These are phyloP conservation scores for Colletotrichum salicis DNA, from an alignment of 2,329 filamentous ascomycete genomes.

Conservation along the genomic window DNA sequence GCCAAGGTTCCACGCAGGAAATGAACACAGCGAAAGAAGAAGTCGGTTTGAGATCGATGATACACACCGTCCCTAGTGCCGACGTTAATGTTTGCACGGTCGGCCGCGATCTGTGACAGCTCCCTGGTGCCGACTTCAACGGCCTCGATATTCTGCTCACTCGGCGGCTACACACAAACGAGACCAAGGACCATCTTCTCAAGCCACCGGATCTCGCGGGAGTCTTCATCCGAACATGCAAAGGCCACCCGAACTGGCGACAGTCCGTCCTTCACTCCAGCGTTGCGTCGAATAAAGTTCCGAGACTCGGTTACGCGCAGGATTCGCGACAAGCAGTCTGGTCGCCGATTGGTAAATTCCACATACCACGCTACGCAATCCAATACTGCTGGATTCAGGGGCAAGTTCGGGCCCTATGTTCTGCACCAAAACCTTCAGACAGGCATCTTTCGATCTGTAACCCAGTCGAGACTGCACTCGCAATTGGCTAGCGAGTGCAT, in stretches of 20 bases:
- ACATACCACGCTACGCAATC: neutral
- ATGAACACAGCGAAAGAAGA: neutral
- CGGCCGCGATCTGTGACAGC: neutral
- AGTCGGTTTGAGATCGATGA: neutral
- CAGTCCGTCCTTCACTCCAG: neutral
- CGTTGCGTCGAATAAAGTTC: neutral
- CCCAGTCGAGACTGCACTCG: neutral
- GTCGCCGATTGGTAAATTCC: neutral
- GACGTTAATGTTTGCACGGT: neutral
- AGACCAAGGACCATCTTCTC: too few relatives aligned
- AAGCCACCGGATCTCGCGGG: too few relatives aligned
- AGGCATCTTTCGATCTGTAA: conserved; percentile 4
- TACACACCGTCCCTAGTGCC: neutral
- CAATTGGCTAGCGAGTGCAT: neutral
- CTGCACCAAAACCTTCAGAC: neutral
- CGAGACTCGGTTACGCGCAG: neutral
- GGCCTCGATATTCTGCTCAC: too few relatives aligned
- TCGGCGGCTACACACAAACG: too few relatives aligned
- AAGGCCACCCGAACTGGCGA: neutral
- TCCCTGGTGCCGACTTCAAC: neutral
- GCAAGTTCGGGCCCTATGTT: neutral
- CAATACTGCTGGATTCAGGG: neutral
- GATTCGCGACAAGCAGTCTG: neutral
- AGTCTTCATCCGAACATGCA: neutral
- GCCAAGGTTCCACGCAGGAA: neutral